Base-by-base conservation (phyloP, 1,284 basidiomycete genomes). In the Ganoderma sinense region DNA sequence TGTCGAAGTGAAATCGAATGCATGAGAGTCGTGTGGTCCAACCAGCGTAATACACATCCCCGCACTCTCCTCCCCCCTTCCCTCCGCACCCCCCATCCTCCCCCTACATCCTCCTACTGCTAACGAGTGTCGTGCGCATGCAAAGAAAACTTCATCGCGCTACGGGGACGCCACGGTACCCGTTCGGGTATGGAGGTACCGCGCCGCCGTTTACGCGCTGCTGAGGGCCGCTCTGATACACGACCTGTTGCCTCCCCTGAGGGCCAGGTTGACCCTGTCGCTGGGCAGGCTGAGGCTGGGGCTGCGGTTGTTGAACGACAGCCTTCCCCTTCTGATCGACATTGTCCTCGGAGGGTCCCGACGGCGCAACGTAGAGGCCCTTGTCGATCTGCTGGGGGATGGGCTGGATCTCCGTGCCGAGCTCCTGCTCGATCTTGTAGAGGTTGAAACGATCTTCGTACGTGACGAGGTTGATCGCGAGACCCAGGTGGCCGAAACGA, bases 401-500 rank as follows among this genome's bases (percentile, higher is more conserved):
- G 23, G 97, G 95, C 78, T 95, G 93, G 78, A 99, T 99, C 84
- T 99, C 97, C 51, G 97, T 99, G 20, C 97, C 98, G 48, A 99
- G 89, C 83, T 99, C 97, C 82, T 98, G 96, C 82, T 99, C 98
- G 78, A 99, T 99, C 76, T 94, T 92, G 84, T 99, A 99, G 62
- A 99, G 86, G 82, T 98, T 98, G 87, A 98, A 99, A 68, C 97
- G 87, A 80, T 99, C 97, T 83, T 99, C 97, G 79, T 97, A 97
- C 14, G 95, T 97, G 75, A 97, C 93, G 62, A 98, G 88, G 80
- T 97, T 99, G 84, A 99, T 99, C 55, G 98, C 97, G 63, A 99
- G 87, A 82, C 97, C 98, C 72, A 98, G 85, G 82, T 99, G 98
- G 69, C 98, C 97, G 80, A 97, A 99, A 66, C 98, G 94, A 69